A percentile compares a stretch with the other conserved stretches of the same genome.
These are phyloP conservation scores for Globisporangium carolinianum DNA, from an alignment of 352 stramenopile genomes.

Conservation along the genomic window DNA sequence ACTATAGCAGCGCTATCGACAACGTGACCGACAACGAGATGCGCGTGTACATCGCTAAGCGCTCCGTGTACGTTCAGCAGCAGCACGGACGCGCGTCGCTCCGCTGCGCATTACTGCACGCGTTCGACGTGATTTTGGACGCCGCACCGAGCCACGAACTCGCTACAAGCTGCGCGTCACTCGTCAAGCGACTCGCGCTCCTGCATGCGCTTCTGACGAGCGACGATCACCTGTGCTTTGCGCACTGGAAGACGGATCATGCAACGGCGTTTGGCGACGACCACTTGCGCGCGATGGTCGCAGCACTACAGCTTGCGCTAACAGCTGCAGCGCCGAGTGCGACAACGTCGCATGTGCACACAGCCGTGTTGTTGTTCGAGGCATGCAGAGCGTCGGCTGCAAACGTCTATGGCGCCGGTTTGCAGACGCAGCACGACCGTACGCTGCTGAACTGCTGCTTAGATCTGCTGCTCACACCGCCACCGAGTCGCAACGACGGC, in stretches of 20 bases:
- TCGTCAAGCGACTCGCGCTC: slow-evolving; percentile 23
- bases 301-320: background rate
- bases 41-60: too few species aligned
- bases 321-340: background rate
- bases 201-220: slow-evolving; percentile 17
- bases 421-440: slow-evolving; percentile 17
- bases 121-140: slow-evolving; percentile 18
- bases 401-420: slow-evolving; percentile 22
- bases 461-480: slow-evolving; percentile 9
- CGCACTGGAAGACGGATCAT: slow-evolving; percentile 6
- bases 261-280: slow-evolving; percentile 4
- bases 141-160: slow-evolving; percentile 10
- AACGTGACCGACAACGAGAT: slow-evolving; percentile 2
- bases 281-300: slow-evolving; percentile 9
- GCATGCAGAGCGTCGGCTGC: slow-evolving; percentile 10
- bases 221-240: slow-evolving; percentile 9
- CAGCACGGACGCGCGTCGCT: slow-evolving; percentile 13
- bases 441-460: slow-evolving; percentile 22
- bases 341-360: too few species aligned
- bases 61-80: background rate
- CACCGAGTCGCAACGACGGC: background rate
- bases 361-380: too few species aligned
- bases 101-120: slow-evolving; percentile 18
- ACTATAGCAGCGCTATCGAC: too few species aligned
- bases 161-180: background rate